Percentiles rank a stretch among this genome's conserved stretches.
phyloP scores from a whole-genome alignment of 208 protist genomes.

The Leishmania guyanensis region DNA sequence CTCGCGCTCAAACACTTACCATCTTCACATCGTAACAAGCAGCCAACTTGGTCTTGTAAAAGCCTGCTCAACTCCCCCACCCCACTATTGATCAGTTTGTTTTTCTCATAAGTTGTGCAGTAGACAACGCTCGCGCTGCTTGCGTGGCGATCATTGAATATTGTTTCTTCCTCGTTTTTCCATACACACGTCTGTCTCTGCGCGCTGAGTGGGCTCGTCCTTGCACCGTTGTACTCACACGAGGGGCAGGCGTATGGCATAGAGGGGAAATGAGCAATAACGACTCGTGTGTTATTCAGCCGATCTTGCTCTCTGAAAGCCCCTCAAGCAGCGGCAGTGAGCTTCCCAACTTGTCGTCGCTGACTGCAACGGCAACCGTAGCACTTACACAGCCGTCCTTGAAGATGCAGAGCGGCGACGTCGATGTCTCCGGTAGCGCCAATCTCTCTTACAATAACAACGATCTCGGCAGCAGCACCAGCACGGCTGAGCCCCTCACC shows the following conservation, averaged over 20 bases:
- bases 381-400: background rate
- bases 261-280: conserved; percentile 1
- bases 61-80: background rate
- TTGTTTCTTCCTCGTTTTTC: background rate
- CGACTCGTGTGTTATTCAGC: background rate
- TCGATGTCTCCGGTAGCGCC: background rate
- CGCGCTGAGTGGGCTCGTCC: background rate
- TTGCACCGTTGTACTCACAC: background rate
- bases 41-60: background rate
- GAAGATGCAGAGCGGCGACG: background rate
- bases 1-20: background rate
- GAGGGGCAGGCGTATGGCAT: background rate
- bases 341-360: background rate
- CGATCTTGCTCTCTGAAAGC: background rate
- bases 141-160: background rate
- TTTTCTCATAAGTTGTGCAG: background rate
- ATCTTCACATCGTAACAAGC: background rate
- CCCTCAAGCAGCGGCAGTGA: background rate
- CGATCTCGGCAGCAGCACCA: background rate
- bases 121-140: background rate
- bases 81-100: background rate
- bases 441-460: conserved; percentile 5
- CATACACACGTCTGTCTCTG: background rate
- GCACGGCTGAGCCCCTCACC: background rate
- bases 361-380: background rate